Base-by-base conservation (phyloP, 2,329 filamentous ascomycete genomes). In the Chaetomium sp. region DNA sequence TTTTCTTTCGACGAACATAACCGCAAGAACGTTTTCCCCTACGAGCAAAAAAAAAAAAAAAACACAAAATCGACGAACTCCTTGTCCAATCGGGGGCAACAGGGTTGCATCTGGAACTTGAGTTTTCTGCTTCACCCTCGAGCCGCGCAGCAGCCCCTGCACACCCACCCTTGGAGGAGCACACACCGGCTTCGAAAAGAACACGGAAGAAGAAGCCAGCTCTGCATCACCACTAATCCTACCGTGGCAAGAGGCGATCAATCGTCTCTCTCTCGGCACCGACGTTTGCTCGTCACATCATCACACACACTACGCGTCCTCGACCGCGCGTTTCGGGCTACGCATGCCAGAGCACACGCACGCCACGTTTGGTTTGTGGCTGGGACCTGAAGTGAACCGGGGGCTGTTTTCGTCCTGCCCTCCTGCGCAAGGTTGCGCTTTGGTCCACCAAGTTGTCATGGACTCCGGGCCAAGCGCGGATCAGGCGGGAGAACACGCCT, bases 401-500 rank as follows among this genome's bases (percentile, higher is more conserved):
- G 42, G 42, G 19, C 19, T 42, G 11, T 41, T n/a, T 6, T 41
- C 7, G 12, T 35, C 40, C 14, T n/a, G n/a, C 11, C 9, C 10
- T 46, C 35, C 43, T 12, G 37, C 8, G 37, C 40, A 6, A 19
- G 38, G 35, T 11, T 12, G 46, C 33, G 8, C 12, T 44, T 51
- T 27, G 57, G 41, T 41, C 53, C 49, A 52, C 57, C 60, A 47
- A 56, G 58, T 55, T 59, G 58, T 51, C 53, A 61, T 59, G 69
- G 6, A 11, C 12, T n/a, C 46, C 10, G 35, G 41, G 66, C 59
- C 52, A 53, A 61, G 48, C 52, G 61, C 65, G 65, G 68, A 59
- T 68, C 64, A 65, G 67, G 70, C 70, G 71, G 71, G 70, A 72
- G 66, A 64, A 47, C 64, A 67, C 64, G 67, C 59, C 61, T 64